These are phyloP conservation scores for Inonotus obliquus DNA, from an alignment of 1,284 basidiomycete species.

Conservation along the genomic window DNA sequence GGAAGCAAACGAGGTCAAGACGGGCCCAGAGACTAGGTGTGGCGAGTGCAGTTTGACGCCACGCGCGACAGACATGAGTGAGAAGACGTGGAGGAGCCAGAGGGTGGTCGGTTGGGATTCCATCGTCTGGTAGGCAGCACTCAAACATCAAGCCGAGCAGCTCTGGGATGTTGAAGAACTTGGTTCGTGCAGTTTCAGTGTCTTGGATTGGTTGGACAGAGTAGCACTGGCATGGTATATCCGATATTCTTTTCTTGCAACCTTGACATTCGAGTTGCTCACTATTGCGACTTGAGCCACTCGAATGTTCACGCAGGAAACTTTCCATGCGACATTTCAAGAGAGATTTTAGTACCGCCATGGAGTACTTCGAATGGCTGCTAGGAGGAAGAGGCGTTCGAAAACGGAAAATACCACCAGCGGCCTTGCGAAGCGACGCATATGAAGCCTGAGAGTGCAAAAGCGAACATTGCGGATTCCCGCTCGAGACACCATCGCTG, in stretches of 20 bases:
- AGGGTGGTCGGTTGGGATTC: not conserved
- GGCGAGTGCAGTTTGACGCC: conserved; percentile 17
- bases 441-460: too few species aligned
- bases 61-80: conserved; percentile 15
- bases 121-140: conserved; percentile 1
- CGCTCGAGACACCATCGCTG: too few species aligned
- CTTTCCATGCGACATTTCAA: not conserved
- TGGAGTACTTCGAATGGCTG: not conserved
- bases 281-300: too few species aligned
- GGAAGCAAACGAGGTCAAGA: conserved; percentile 8
- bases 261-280: not conserved
- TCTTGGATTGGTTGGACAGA: not conserved
- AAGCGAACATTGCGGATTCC: too few species aligned
- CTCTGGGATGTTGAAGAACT: conserved; percentile 5
- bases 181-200: not conserved
- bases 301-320: not conserved
- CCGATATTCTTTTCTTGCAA: not conserved
- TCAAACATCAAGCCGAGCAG: conserved; percentile 3
- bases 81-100: conserved; percentile 10
- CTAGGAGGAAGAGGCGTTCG: too few species aligned
- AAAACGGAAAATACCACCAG: too few species aligned
- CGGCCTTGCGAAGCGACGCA: too few species aligned
- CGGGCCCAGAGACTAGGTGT: conserved; percentile 19
- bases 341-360: not conserved
- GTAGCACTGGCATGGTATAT: not conserved